Conservation (phyloP, 1,284 basidiomycete species). For the Boletus sp. region DNA sequence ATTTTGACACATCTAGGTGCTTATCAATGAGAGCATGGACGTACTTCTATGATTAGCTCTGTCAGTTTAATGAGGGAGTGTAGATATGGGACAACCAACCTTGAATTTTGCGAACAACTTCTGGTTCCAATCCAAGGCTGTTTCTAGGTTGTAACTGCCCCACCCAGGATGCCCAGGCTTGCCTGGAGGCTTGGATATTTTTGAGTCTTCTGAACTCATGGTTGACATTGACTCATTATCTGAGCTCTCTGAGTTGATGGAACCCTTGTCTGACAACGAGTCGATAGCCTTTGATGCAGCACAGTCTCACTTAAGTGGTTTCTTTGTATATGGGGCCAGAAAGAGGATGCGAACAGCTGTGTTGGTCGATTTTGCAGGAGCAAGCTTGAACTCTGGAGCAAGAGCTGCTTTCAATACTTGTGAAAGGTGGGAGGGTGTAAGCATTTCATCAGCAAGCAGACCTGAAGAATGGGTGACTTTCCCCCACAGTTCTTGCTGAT, state of each 20-base stretch:
- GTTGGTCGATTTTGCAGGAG: background rate
- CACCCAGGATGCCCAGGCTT: background rate
- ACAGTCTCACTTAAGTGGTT: background rate
- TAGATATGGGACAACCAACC: background rate
- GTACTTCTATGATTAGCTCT: background rate
- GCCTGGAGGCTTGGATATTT: background rate
- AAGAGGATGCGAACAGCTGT: background rate
- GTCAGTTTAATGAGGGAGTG: background rate
- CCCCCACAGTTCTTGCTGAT: background rate
- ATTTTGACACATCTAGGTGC: background rate
- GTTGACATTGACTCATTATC: background rate
- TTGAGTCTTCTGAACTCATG: background rate
- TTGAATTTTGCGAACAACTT: background rate
- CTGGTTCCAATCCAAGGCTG: background rate
- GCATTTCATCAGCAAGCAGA: background rate
- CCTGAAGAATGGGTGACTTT: background rate
- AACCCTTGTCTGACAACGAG: background rate
- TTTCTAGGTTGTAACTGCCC: background rate
- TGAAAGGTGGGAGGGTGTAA: background rate
- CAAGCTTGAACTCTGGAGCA: background rate
- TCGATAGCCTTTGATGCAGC: background rate
- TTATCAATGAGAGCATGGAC: background rate
- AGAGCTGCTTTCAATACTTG: background rate
- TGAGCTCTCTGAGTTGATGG: background rate
- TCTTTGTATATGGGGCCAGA: background rate